Conservation (phyloP, 2,329 filamentous ascomycete species). For the Hypocrella siamensis region DNA sequence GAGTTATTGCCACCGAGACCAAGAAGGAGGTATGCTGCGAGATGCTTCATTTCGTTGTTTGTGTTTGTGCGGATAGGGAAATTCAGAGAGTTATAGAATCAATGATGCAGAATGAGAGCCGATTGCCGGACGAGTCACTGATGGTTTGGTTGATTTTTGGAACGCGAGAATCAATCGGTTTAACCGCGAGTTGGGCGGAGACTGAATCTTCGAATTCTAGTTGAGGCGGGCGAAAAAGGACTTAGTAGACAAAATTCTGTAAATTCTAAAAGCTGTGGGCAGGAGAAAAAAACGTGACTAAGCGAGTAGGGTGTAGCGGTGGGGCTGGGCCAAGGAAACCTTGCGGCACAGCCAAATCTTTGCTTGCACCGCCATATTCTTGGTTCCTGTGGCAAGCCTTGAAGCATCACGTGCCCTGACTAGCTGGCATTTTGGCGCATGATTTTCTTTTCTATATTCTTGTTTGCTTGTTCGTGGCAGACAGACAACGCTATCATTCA, state of each 20-base stretch:
- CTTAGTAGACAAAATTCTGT: slow-evolving; percentile 13
- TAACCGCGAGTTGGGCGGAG: slow-evolving; percentile 97
- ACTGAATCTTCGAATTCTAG: slow-evolving; percentile 94
- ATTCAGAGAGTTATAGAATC: no score
- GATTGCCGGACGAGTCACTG: neutral
- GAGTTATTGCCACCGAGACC: slow-evolving; percentile 81
- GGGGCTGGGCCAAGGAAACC: no score
- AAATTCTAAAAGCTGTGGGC: slow-evolving; percentile 17
- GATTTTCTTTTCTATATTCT: no score
- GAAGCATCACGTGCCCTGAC: neutral
- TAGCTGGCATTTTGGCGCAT: no score
- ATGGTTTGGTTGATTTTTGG: neutral
- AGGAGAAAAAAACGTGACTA: slow-evolving; percentile 9
- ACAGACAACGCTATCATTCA: no score
- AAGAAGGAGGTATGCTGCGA: slow-evolving; percentile 98
- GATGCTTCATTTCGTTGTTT: slow-evolving; percentile 99
- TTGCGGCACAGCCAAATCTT: no score
- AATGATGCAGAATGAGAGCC: neutral
- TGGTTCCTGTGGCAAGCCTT: no score
- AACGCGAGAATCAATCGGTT: slow-evolving; percentile 99
- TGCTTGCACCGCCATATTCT: no score
- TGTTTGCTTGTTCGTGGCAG: no score
- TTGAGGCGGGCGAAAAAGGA: slow-evolving; percentile 12
- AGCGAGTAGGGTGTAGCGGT: slow-evolving; percentile 12
- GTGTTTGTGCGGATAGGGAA: slow-evolving; percentile 24